Conservation (phyloP, 805 yeast genomes). For the Yarrowia yakushimensis region DNA sequence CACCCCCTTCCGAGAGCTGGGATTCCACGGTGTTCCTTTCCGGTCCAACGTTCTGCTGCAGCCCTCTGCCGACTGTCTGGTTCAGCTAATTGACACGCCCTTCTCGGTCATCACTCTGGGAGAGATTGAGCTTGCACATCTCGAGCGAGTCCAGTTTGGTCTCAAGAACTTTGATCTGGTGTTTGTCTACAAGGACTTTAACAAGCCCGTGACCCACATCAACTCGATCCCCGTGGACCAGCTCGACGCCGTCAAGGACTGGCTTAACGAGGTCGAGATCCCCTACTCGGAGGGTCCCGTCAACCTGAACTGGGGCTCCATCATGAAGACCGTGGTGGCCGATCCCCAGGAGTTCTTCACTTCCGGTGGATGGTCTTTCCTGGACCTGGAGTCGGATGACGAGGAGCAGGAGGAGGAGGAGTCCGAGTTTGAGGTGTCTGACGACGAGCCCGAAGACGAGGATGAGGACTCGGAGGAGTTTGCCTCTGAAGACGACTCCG, state of each 20-base stretch:
- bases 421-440: constrained; percentile 61
- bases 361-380: constrained; percentile 95
- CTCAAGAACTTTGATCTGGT: constrained; percentile 94
- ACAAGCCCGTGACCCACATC: constrained; percentile 81
- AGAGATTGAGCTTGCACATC: constrained; percentile 90
- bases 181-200: constrained; percentile 91
- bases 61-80: constrained; percentile 96
- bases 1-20: constrained; percentile 91
- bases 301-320: constrained; percentile 91
- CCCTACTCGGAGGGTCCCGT: constrained; percentile 93
- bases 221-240: constrained; percentile 93
- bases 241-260: constrained; percentile 86
- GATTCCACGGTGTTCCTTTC: constrained; percentile 96
- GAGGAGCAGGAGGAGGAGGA: constrained; percentile 71
- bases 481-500: constrained; percentile 36
- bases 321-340: constrained; percentile 87
- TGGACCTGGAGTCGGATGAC: constrained; percentile 81
- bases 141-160: constrained; percentile 97
- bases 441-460: constrained; percentile 55
- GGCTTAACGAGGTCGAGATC: constrained; percentile 97
- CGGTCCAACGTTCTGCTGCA: constrained; percentile 90
- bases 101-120: constrained; percentile 85
- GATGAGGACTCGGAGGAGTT: constrained; percentile 45
- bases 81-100: constrained; percentile 92
- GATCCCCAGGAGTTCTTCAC: constrained; percentile 93